Conservation (phyloP, 1,284 basidiomycete species). For the Veloboletus limbatus region DNA sequence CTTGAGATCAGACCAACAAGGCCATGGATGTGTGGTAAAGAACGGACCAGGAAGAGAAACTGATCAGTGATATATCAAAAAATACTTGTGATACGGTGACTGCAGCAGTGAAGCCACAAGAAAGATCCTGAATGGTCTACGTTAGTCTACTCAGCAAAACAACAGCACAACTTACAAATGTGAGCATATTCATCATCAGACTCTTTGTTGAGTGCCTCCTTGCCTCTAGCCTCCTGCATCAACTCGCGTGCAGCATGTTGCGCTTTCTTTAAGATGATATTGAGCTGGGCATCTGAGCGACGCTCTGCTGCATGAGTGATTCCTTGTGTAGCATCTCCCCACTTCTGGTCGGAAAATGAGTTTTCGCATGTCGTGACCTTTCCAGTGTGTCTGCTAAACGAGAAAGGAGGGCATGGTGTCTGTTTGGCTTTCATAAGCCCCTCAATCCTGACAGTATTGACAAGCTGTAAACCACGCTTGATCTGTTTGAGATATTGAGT, state of each 20-base stretch:
- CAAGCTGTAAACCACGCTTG: background rate
- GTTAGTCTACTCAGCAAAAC: background rate
- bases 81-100: too few species aligned
- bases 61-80: too few species aligned
- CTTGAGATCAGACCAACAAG: too few species aligned
- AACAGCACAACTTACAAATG: background rate
- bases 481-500: background rate
- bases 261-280: background rate
- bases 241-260: background rate
- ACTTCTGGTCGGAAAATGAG: background rate
- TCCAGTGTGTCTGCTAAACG: background rate
- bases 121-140: too few species aligned
- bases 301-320: background rate
- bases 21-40: too few species aligned
- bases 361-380: background rate
- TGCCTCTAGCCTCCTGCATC: background rate
- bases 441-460: background rate
- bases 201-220: too few species aligned
- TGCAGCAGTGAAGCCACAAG: too few species aligned
- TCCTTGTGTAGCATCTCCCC: background rate
- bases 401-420: background rate
- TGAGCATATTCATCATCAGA: background rate
- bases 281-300: background rate
- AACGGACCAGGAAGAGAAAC: too few species aligned
- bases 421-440: background rate